phyloP scores from a whole-genome alignment of 2,329 filamentous ascomycete genomes.

The Fusarium nematophilum region DNA sequence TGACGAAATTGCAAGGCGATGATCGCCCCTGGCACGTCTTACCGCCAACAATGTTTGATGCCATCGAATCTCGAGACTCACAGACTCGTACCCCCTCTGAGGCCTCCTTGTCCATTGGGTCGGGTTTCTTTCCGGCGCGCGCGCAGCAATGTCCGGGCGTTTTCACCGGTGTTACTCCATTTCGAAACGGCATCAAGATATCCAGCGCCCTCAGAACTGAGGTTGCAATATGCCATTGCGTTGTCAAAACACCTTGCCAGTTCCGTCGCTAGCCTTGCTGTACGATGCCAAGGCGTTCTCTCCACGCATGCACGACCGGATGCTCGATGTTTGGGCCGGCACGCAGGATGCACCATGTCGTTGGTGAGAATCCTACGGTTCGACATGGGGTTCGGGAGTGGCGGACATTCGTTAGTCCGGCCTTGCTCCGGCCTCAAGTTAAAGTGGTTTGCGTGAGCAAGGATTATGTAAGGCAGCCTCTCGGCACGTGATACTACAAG shows the following conservation, averaged over 20 bases:
- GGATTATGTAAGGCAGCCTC: constrained; percentile 15
- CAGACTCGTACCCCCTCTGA: neutral
- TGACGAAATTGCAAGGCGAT: constrained; percentile 17
- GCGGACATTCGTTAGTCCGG: constrained; percentile 22
- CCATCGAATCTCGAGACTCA: neutral
- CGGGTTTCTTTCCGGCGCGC: constrained; percentile 13
- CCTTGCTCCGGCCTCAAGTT: neutral
- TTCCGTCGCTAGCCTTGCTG: neutral
- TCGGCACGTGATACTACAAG: constrained; percentile 7
- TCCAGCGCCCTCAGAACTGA: neutral
- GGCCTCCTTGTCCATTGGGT: neutral
- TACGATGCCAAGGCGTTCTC: neutral
- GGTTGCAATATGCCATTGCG: neutral
- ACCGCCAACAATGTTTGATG: neutral
- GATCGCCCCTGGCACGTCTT: neutral
- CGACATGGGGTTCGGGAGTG: neutral
- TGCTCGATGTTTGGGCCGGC: constrained; percentile 13
- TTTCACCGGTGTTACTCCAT: constrained; percentile 21
- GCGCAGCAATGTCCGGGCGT: constrained; percentile 5
- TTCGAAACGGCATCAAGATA: constrained; percentile 7
- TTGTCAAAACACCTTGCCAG: neutral
- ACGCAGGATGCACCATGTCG: constrained; percentile 14
- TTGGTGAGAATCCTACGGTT: constrained; percentile 5
- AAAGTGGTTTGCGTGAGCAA: too few relatives aligned
- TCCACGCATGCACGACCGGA: constrained; percentile 8